These are phyloP conservation scores for Rhizophlyctis rosea DNA, from an alignment of 192 early-diverging fungal genomes.

Conservation along the genomic window DNA sequence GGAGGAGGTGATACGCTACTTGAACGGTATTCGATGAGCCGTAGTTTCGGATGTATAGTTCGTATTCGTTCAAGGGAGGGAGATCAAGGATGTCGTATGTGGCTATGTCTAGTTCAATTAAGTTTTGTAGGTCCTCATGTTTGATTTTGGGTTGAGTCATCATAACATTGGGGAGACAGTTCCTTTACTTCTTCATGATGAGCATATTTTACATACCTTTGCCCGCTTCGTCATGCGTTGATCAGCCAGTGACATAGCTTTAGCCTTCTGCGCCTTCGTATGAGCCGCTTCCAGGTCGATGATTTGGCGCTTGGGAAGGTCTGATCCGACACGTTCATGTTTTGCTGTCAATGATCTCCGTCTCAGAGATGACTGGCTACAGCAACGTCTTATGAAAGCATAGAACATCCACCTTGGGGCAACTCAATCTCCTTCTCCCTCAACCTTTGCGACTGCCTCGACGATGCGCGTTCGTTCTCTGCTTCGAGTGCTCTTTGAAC, in stretches of 20 bases:
- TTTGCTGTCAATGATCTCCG: neutral
- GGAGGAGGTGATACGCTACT: slow-evolving; percentile 19
- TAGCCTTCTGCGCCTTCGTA: slow-evolving; percentile 22
- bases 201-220: slow-evolving; percentile 18
- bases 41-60: slow-evolving; percentile 51
- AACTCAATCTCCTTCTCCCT: slow-evolving; percentile 13
- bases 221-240: slow-evolving; percentile 21
- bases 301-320: slow-evolving; percentile 19
- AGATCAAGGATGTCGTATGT: slow-evolving; percentile 45
- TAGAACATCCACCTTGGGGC: neutral
- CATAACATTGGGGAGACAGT: too few relatives aligned
- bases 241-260: slow-evolving; percentile 3
- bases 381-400: neutral
- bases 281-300: slow-evolving; percentile 16
- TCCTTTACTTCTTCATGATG: slow-evolving; percentile 14
- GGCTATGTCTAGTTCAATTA: slow-evolving; percentile 46
- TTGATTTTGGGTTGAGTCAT: too few relatives aligned
- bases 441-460: slow-evolving; percentile 8
- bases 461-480: slow-evolving; percentile 47
- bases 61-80: slow-evolving; percentile 51
- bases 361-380: neutral
- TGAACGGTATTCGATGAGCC: slow-evolving; percentile 42
- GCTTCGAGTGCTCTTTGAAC: slow-evolving; percentile 38
- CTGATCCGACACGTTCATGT: slow-evolving; percentile 13
- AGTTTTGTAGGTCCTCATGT: slow-evolving; percentile 36